Conservation (phyloP, 257 asterid genomes). For the Primulina eburnea region DNA sequence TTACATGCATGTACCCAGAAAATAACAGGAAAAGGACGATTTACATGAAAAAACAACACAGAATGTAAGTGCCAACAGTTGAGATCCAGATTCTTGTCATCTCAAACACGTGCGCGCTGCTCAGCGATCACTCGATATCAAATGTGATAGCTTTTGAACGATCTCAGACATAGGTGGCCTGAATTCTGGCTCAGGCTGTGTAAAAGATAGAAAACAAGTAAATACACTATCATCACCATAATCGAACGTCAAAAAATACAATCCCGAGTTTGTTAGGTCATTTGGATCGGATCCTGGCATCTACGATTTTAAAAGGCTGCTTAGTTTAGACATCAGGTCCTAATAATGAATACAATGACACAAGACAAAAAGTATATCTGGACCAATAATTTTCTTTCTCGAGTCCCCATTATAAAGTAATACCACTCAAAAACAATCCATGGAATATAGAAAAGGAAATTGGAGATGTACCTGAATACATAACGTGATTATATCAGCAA, state of each 20-base stretch:
- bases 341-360: no score
- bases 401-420: neutral
- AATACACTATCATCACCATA: neutral
- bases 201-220: neutral
- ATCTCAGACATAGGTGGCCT: conserved; percentile 96
- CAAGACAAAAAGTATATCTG: neutral
- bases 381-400: neutral
- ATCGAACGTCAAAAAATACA: neutral
- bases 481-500: conserved; percentile 84
- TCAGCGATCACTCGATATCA: conserved; percentile 43
- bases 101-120: neutral
- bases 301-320: no score
- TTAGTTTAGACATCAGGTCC: neutral
- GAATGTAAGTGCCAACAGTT: neutral
- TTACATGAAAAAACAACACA: neutral
- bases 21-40: neutral
- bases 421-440: neutral
- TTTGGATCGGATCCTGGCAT: neutral
- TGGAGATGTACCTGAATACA: conserved; percentile 67
- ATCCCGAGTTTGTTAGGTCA: neutral
- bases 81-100: neutral
- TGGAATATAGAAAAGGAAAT: neutral
- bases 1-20: neutral
- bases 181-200: conserved; percentile 88
- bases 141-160: conserved; percentile 61